A percentile compares a stretch with the other conserved stretches of the same genome.
These are phyloP conservation scores for Elaeis guineensis DNA, from an alignment of 176 grass and related monocot species.

Conservation along the genomic window DNA sequence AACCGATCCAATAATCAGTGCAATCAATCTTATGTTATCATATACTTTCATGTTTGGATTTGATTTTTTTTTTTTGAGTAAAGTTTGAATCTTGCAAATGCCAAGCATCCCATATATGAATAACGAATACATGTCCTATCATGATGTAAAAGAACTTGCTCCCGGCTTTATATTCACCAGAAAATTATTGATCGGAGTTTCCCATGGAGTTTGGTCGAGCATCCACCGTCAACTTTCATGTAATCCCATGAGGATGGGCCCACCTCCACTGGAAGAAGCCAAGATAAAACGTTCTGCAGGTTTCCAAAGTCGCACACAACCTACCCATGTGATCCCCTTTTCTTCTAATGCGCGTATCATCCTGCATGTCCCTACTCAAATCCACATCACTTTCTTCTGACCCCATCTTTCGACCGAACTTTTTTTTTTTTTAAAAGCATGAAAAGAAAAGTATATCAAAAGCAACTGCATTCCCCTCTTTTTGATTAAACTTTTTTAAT, in stretches of 20 bases:
- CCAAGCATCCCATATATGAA: neutral
- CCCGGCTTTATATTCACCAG: conserved; percentile 7
- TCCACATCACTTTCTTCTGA: conserved; percentile 13
- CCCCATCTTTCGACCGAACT: conserved; percentile 6
- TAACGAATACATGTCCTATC: neutral
- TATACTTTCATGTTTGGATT: too few relatives aligned
- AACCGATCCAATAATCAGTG: too few relatives aligned
- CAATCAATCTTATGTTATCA: too few relatives aligned
- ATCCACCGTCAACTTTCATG: too few relatives aligned
- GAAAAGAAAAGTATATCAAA: too few relatives aligned
- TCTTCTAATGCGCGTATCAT: neutral
- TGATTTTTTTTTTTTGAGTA: too few relatives aligned
- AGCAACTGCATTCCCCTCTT: too few relatives aligned
- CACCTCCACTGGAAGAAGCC: conserved; percentile 9
- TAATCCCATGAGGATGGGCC: too few relatives aligned
- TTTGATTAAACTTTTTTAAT: conserved; percentile 3
- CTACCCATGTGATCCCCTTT: conserved; percentile 15
- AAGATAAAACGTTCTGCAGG: neutral
- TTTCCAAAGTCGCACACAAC: conserved; percentile 20
- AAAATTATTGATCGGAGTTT: conserved; percentile 9
- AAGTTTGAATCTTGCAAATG: conserved; percentile 1
- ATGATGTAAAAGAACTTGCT: conserved; percentile 12
- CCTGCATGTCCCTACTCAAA: conserved; percentile 7
- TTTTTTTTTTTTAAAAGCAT: too few relatives aligned
- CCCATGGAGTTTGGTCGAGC: neutral